These are phyloP conservation scores for Apiotrichum veenhuisii DNA, from an alignment of 1,284 basidiomycete species.

Conservation along the genomic window DNA sequence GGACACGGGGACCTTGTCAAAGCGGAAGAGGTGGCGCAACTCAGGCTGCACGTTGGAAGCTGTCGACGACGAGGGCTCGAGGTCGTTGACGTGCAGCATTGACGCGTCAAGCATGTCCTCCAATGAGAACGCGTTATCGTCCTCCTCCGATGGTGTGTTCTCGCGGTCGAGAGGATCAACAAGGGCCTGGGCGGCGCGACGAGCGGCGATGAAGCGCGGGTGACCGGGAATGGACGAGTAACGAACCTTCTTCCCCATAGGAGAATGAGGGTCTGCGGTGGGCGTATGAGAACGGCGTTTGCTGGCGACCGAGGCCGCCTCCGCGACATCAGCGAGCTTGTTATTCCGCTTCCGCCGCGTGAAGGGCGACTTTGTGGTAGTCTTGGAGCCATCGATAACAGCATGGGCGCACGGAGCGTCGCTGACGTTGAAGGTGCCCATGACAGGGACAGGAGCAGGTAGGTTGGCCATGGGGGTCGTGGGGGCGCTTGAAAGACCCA, in stretches of 20 bases:
- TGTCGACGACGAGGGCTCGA: slow-evolving; percentile 17
- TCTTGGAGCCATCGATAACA: slow-evolving; percentile 43
- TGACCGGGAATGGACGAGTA: slow-evolving; percentile 49
- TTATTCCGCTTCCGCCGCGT: slow-evolving; percentile 34
- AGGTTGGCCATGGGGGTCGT: background rate
- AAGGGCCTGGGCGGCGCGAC: slow-evolving; percentile 25
- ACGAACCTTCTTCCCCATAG: slow-evolving; percentile 29
- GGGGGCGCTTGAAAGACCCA: background rate
- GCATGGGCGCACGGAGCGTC: slow-evolving; percentile 41
- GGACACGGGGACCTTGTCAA: slow-evolving; percentile 43
- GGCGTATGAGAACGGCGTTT: slow-evolving; percentile 29
- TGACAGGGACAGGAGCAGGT: slow-evolving; percentile 19
- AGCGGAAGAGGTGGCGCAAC: slow-evolving; percentile 38
- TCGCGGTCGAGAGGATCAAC: slow-evolving; percentile 31
- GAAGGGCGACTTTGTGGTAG: slow-evolving; percentile 45
- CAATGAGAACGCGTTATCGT: slow-evolving; percentile 27
- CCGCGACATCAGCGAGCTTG: slow-evolving; percentile 24
- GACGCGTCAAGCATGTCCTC: slow-evolving; percentile 45
- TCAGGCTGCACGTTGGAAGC: slow-evolving; percentile 13
- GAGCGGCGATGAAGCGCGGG: slow-evolving; percentile 40
- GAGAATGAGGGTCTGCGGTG: slow-evolving; percentile 29
- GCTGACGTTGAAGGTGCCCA: slow-evolving; percentile 43
- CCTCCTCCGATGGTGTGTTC: slow-evolving; percentile 29
- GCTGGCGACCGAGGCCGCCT: slow-evolving; percentile 24
- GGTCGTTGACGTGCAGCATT: slow-evolving; percentile 27